Percentiles rank a stretch among this genome's conserved stretches.
These are phyloP conservation scores for Cutaneotrichosporon arboriforme DNA, from an alignment of 1,284 basidiomycete species.

Conservation along the genomic window DNA sequence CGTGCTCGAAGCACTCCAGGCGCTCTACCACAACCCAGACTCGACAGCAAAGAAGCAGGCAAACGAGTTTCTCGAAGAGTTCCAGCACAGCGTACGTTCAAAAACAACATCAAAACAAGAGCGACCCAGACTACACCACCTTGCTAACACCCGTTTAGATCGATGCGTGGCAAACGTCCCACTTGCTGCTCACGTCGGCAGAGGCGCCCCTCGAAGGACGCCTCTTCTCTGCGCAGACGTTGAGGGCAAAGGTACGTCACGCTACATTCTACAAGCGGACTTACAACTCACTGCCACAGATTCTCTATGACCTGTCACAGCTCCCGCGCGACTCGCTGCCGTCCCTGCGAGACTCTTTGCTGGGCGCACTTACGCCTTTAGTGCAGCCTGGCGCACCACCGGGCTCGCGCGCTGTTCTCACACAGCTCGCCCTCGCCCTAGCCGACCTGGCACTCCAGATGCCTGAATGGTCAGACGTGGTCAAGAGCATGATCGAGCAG, in stretches of 20 bases:
- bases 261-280: neutral
- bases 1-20: constrained; percentile 50
- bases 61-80: constrained; percentile 88
- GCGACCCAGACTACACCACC: neutral
- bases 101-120: neutral
- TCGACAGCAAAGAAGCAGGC: constrained; percentile 73
- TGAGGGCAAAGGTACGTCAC: constrained; percentile 77
- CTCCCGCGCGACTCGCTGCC: constrained; percentile 66
- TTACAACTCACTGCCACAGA: constrained; percentile 53
- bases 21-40: constrained; percentile 62
- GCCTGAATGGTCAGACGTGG: constrained; percentile 74
- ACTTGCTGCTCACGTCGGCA: constrained; percentile 74
- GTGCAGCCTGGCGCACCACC: constrained; percentile 53
- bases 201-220: constrained; percentile 77
- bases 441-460: constrained; percentile 88
- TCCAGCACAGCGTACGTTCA: constrained; percentile 90
- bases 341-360: constrained; percentile 79
- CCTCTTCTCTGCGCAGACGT: constrained; percentile 94
- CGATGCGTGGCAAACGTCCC: constrained; percentile 94
- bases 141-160: constrained; percentile 53
- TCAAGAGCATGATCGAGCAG: constrained; percentile 73
- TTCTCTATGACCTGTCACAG: constrained; percentile 91
- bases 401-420: constrained; percentile 79
- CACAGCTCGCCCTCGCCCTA: constrained; percentile 84
- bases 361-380: constrained; percentile 64